phyloP scores from a whole-genome alignment of 352 stramenopile genomes.

The Phytophthora pinifolia region DNA sequence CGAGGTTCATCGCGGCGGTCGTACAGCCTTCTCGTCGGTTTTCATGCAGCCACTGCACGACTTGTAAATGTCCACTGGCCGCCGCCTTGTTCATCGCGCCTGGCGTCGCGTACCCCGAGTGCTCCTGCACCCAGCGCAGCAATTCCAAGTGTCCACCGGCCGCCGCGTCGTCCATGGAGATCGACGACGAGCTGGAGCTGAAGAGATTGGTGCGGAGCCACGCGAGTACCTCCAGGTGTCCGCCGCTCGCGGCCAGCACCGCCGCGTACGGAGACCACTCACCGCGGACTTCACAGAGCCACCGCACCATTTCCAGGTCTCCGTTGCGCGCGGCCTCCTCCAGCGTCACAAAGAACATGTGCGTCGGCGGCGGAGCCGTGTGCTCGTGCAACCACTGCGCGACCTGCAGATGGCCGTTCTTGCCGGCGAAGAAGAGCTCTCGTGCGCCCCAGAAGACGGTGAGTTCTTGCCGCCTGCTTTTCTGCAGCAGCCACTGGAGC shows the following conservation, averaged over 20 bases:
- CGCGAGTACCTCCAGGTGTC: slow-evolving; percentile 32
- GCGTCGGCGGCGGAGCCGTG: slow-evolving; percentile 31
- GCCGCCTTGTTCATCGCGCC: slow-evolving; percentile 62
- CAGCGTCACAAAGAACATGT: slow-evolving; percentile 45
- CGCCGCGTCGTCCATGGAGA: slow-evolving; percentile 34
- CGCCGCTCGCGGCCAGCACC: slow-evolving; percentile 29
- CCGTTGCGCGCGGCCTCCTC: slow-evolving; percentile 34
- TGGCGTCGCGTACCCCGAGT: slow-evolving; percentile 30
- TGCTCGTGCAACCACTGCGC: slow-evolving; percentile 38
- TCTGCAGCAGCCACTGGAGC: slow-evolving; percentile 26
- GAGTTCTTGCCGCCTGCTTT: slow-evolving; percentile 13
- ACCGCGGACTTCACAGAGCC: slow-evolving; percentile 33
- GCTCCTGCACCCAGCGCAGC: slow-evolving; percentile 30
- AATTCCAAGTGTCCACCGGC: slow-evolving; percentile 28
- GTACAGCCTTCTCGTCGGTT: slow-evolving; percentile 23
- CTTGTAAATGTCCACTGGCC: slow-evolving; percentile 44
- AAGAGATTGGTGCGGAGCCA: slow-evolving; percentile 39
- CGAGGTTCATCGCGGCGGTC: slow-evolving; percentile 25
- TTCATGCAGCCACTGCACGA: slow-evolving; percentile 34
- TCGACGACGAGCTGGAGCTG: slow-evolving; percentile 32
- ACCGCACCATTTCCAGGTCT: slow-evolving; percentile 31
- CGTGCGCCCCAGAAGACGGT: slow-evolving; percentile 32
- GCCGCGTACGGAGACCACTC: slow-evolving; percentile 38
- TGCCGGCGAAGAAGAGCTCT: slow-evolving; percentile 39
- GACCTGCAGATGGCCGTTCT: slow-evolving; percentile 30